Base-by-base conservation (phyloP, 805 yeast species). In the Kluyveromyces wickerhamii region DNA sequence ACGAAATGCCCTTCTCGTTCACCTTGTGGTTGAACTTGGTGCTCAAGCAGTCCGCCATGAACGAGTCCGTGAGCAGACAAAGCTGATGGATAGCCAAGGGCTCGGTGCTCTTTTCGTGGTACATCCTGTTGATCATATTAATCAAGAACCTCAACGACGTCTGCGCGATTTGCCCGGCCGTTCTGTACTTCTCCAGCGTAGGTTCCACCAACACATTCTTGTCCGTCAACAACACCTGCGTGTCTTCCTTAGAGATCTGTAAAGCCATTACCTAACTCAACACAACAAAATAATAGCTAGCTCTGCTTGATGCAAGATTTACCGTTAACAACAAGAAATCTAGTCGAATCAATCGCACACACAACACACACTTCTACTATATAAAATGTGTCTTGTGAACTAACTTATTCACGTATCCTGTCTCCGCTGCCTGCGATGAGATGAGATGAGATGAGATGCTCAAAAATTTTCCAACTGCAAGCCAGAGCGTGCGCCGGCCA, bases 81-180 rank as follows among this genome's bases (percentile, higher is more conserved):
- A 92, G 66, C 51, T 87, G 94, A 23, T 80, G 72, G 25, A 66
- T 50, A 2, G 79, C 61, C 43, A 73, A 64, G 18, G 63, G 61
- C 26, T 64, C 67, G 16, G 54, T 43, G 11, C 42, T 47, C 26
- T 48, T 48, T 32, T 54, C 53, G 53, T 85, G 95, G 59, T 83
- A 82, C 12, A 80, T 72, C 44, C 77, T 77, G 52, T 82, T 80
- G 47, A 86, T 79, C 52, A 83, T 70, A 36, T 71, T 66, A 7
- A 71, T 64, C 33, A 84, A 64, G 54, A 82, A 81, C 39, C 72
- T 62, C 46, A 88, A 66, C 37, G 86, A 79, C 14, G 94, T 80
- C 62, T 88, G 96, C 4, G 92, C 65, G 47, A 87, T 77, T 60
- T 83, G 86, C 31, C 95, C 96, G 4, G 95, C 95, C 33, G 77